Conservation (phyloP, 805 yeast species). For the Vanderwaltozyma verrucispora region DNA sequence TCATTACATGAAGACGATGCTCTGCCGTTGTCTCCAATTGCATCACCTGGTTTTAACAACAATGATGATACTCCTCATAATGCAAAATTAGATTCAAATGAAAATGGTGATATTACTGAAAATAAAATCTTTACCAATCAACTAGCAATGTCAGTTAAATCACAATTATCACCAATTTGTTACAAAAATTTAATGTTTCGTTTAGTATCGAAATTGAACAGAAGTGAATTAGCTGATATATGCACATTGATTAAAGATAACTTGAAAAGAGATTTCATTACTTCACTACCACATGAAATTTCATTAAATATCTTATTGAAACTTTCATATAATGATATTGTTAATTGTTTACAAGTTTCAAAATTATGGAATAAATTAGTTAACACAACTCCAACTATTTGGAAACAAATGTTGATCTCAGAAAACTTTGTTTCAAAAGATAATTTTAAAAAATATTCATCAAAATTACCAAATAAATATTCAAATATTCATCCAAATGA, state of each 20-base stretch:
- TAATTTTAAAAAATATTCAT: constrained; percentile 34
- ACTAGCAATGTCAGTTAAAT: neutral
- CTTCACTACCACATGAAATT: constrained; percentile 66
- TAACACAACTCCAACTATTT: constrained; percentile 47
- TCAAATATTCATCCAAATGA: constrained; percentile 19
- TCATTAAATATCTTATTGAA: constrained; percentile 51
- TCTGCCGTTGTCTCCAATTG: constrained; percentile 25
- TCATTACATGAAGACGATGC: constrained; percentile 12
- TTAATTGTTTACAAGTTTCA: constrained; percentile 54
- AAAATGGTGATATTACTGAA: neutral
- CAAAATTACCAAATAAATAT: constrained; percentile 18
- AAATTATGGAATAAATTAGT: constrained; percentile 57
- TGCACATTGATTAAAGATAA: constrained; percentile 22
- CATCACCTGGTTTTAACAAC: constrained; percentile 20
- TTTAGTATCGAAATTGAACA: constrained; percentile 1
- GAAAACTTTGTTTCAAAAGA: constrained; percentile 47
- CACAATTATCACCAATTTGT: constrained; percentile 9
- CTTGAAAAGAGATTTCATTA: constrained; percentile 63
- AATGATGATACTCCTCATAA: neutral
- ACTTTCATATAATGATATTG: constrained; percentile 53
- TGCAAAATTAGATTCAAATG: neutral
- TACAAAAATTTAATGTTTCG: constrained; percentile 3
- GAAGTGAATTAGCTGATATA: constrained; percentile 25
- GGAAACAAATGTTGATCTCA: constrained; percentile 54
- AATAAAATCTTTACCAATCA: neutral